Evolutionary conservation across 2,329 filamentous ascomycete genomes (phyloP).

Genomic region (Onygenales sp.): DNA sequence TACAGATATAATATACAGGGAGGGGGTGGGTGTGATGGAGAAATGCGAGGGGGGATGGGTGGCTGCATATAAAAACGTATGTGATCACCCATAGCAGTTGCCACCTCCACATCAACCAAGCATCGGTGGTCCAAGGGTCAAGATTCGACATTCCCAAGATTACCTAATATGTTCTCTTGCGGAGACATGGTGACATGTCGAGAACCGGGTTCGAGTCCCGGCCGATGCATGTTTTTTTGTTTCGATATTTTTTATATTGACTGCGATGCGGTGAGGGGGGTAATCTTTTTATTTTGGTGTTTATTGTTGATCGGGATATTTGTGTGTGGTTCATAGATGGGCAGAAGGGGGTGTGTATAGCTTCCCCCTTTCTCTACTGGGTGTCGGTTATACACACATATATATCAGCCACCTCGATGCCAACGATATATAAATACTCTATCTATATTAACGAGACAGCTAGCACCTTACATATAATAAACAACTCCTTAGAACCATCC

Average conservation of each 20-base stretch:
- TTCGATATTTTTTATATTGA: neutral
- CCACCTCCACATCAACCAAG: neutral
- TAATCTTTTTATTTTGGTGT: neutral
- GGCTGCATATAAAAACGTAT: too few species aligned
- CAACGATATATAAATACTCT: too few species aligned
- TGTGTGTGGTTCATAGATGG: neutral
- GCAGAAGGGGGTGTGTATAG: neutral
- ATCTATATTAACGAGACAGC: too few species aligned
- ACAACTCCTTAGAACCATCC: too few species aligned
- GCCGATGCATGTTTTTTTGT: slow-evolving; percentile 1
- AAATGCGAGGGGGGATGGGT: neutral
- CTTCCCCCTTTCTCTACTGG: too few species aligned
- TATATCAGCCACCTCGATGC: too few species aligned
- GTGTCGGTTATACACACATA: too few species aligned
- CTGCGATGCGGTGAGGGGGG: too few species aligned
- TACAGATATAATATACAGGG: neutral
- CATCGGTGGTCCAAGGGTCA: slow-evolving; percentile 3
- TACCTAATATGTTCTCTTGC: neutral
- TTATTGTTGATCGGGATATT: neutral
- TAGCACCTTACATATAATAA: too few species aligned
- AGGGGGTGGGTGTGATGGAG: neutral
- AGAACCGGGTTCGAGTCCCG: slow-evolving; percentile 1
- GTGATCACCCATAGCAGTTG: too few species aligned
- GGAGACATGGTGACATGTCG: neutral
- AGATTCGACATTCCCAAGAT: slow-evolving; percentile 3